Evolutionary conservation across 768 basidiomycete genomes (phyloP).

Genomic region (Suillus bovinus): DNA sequence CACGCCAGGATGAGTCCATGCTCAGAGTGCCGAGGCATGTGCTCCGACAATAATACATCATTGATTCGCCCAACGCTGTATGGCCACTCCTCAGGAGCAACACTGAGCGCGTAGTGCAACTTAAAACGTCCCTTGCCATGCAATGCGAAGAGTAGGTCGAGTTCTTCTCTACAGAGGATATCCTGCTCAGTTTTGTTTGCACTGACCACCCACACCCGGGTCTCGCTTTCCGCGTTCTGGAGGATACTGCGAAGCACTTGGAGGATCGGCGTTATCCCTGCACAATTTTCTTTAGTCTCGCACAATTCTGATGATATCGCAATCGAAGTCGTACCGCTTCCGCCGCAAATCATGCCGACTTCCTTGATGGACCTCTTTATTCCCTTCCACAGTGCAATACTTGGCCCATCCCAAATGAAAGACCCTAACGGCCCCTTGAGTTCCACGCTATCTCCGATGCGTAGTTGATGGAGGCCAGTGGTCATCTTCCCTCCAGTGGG

Average conservation of each 20-base stretch:
- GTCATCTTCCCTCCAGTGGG: slow-evolving; percentile 56
- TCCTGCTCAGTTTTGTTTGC: slow-evolving; percentile 49
- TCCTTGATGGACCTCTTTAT: slow-evolving; percentile 34
- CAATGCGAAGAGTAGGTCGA: slow-evolving; percentile 38
- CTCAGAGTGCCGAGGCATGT: slow-evolving; percentile 42
- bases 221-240: slow-evolving; percentile 38
- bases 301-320: background rate
- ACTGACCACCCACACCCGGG: slow-evolving; percentile 48
- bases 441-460: slow-evolving; percentile 50
- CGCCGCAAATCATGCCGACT: slow-evolving; percentile 57
- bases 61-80: slow-evolving; percentile 44
- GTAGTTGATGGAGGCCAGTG: slow-evolving; percentile 45
- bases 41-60: slow-evolving; percentile 34
- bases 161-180: slow-evolving; percentile 51
- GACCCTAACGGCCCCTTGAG: slow-evolving; percentile 62
- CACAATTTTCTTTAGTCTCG: background rate
- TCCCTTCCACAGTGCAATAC: slow-evolving; percentile 39
- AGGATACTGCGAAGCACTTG: slow-evolving; percentile 54
- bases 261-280: slow-evolving; percentile 57
- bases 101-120: slow-evolving; percentile 45
- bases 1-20: slow-evolving; percentile 48
- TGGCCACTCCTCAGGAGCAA: slow-evolving; percentile 37
- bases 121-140: slow-evolving; percentile 35
- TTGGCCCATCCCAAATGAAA: slow-evolving; percentile 51
- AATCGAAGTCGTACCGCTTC: slow-evolving; percentile 42